These are phyloP conservation scores for Leucoagaricus sp. DNA, from an alignment of 1,284 basidiomycete genomes.

Conservation along the genomic window DNA sequence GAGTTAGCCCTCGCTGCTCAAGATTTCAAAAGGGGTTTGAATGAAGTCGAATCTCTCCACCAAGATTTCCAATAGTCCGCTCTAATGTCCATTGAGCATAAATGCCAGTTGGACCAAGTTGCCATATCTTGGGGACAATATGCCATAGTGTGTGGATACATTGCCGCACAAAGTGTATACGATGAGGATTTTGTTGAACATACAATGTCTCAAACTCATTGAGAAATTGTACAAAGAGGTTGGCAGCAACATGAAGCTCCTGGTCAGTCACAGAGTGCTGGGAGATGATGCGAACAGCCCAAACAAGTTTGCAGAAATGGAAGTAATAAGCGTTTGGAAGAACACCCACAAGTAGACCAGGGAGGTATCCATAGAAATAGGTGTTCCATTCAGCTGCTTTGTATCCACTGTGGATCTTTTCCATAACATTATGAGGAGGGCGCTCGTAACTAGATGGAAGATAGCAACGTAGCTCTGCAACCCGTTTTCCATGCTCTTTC, in stretches of 20 bases:
- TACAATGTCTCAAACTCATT: conserved; percentile 34
- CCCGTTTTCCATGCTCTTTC: conserved; percentile 36
- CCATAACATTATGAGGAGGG: conserved; percentile 36
- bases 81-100: conserved; percentile 31
- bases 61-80: conserved; percentile 24
- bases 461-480: conserved; percentile 26
- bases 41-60: conserved; percentile 24
- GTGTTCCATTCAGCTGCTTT: conserved; percentile 38
- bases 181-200: conserved; percentile 24
- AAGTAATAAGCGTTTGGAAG: conserved; percentile 32
- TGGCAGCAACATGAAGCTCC: conserved; percentile 23
- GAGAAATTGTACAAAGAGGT: conserved; percentile 21
- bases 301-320: conserved; percentile 37
- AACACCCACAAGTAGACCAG: conserved; percentile 32
- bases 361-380: conserved; percentile 39
- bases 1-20: conserved; percentile 11
- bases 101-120: conserved; percentile 25
- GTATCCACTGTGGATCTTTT: conserved; percentile 41
- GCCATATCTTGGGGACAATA: conserved; percentile 20
- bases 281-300: conserved; percentile 29
- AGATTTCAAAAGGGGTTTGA: conserved; percentile 22
- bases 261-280: conserved; percentile 20
- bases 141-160: conserved; percentile 17
- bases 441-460: conserved; percentile 31
- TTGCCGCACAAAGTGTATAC: conserved; percentile 30